Evolutionary conservation across 2,329 filamentous ascomycete species (phyloP).

Genomic region (Byssoonygena ceratinophila): DNA sequence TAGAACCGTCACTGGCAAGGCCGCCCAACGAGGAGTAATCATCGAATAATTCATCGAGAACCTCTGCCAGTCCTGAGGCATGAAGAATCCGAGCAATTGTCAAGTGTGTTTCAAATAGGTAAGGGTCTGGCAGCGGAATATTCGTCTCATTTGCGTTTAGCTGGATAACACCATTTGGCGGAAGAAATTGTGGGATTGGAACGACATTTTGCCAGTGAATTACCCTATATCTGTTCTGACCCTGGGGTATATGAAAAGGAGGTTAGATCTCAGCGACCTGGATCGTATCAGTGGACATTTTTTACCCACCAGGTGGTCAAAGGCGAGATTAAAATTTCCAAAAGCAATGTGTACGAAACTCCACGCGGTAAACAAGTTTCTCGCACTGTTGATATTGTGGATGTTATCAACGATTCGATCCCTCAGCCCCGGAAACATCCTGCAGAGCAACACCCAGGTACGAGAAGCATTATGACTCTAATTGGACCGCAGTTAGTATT

Average conservation of each 20-base stretch:
- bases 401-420: neutral
- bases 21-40: neutral
- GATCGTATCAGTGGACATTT: too few species aligned
- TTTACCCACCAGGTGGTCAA: neutral
- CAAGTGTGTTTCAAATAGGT: neutral
- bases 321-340: neutral
- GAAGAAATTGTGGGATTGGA: too few species aligned
- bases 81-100: neutral
- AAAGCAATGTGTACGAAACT: neutral
- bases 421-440: neutral
- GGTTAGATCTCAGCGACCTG: too few species aligned
- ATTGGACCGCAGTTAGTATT: too few species aligned
- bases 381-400: neutral
- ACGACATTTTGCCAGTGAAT: too few species aligned
- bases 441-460: neutral
- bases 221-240: too few species aligned
- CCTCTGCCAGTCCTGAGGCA: conserved; percentile 1
- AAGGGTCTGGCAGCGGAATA: neutral
- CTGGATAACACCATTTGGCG: too few species aligned
- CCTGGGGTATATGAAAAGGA: too few species aligned
- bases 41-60: neutral
- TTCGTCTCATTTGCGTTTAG: too few species aligned
- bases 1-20: neutral
- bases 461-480: too few species aligned
- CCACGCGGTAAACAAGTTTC: neutral